Base-by-base conservation (phyloP, 257 asterid genomes). In the Eucommia ulmoides region DNA sequence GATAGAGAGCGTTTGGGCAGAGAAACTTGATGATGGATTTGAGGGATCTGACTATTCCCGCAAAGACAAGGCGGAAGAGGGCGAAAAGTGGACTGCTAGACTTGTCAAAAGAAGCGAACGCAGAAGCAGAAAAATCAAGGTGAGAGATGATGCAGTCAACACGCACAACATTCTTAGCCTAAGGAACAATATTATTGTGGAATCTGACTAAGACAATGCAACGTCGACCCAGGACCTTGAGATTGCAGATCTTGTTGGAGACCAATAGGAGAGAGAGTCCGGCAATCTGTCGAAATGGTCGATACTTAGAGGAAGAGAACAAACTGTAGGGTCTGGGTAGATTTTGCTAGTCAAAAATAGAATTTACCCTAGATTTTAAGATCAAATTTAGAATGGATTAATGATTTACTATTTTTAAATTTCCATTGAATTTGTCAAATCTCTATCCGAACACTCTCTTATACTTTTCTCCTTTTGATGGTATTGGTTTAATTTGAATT, bases 101-200 rank as follows among this genome's bases (percentile, higher is more conserved):
- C 16, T 15, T 7, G 45, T 38, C 45, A 3, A 18, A 12, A 29
- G 38, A 29, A 12, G 38, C 38, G 12, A 29, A 29, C 6, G 38
- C 6, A 29, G 38, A 29, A 29, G 38, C 6, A 29, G 45, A 38
- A 14, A 18, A 14, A 15, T 38, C 45, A 14, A 8, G 17, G 45
- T 38, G 10, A 18, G 45, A 38, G n/a, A 38, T 38, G 45, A 38
- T 18, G 45, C 45, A 38, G 45, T 38, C 45, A 18, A 38, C 45
- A 14, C 16, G 45, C 11, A 38, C 45, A 14, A 38, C 45, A 18
- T 38, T 38, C n/a, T 38, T 3, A 15, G n/a, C 45, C 45, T 38
- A 18, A 38, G 45, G 45, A 2, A 38, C 9, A 18, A 38, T 12
- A 4, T 2, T 8, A 18, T 38, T 12, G n/a, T 8, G n/a, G 45